A percentile compares a stretch with the other conserved stretches of the same genome.
phyloP scores from a whole-genome alignment of 768 basidiomycete species.

The Leccinellum luteum region DNA sequence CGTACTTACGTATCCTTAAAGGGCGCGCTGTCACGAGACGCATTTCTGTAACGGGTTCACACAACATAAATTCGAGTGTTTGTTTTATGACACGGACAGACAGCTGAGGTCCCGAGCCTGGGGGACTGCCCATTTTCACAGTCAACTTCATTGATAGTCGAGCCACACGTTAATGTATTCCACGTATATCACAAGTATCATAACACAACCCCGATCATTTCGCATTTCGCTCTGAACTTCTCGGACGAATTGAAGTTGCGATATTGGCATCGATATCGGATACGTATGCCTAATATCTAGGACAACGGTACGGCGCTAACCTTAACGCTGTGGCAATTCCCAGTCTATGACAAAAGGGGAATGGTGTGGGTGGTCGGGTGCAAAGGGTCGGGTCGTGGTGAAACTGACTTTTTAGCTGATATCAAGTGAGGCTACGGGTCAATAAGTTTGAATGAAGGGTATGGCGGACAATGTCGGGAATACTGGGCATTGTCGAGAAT shows the following conservation, averaged over 20 bases:
- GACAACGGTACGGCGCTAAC: conserved; percentile 16
- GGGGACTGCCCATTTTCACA: background rate
- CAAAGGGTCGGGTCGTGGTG: conserved; percentile 7
- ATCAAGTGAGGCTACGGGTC: no score
- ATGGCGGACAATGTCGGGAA: background rate
- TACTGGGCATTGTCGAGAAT: conserved; percentile 15
- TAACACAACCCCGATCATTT: conserved; percentile 16
- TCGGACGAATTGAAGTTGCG: conserved; percentile 8
- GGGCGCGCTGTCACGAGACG: conserved; percentile 52
- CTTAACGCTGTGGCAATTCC: conserved; percentile 8
- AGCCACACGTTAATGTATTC: conserved; percentile 23
- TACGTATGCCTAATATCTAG: conserved; percentile 20
- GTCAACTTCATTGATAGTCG: background rate
- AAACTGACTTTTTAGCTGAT: conserved; percentile 11
- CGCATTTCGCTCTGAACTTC: no score
- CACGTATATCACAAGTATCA: conserved; percentile 24
- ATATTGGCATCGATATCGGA: conserved; percentile 20
- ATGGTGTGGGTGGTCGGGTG: background rate
- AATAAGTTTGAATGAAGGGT: no score
- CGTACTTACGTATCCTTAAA: conserved; percentile 33
- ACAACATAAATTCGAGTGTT: background rate
- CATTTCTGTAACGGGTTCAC: conserved; percentile 43
- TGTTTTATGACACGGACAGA: background rate
- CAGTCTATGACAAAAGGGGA: conserved; percentile 17
- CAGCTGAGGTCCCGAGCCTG: background rate